Conservation (phyloP, 2,329 filamentous ascomycete genomes). For the Fusarium devonianum region DNA sequence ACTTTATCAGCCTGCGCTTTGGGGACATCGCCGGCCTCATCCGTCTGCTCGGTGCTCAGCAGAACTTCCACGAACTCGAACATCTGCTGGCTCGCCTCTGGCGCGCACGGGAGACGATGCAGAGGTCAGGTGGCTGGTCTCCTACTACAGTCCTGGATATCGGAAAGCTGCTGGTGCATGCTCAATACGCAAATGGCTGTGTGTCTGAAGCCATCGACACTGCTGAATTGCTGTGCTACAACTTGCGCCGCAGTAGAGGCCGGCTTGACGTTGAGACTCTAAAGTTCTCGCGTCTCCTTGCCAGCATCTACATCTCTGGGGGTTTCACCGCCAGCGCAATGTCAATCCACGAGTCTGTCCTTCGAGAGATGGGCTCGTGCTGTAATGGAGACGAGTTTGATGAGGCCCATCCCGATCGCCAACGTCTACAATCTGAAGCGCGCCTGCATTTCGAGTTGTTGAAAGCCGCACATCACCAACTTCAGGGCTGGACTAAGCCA, state of each 20-base stretch:
- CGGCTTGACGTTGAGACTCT: constrained; percentile 39
- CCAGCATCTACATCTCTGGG: constrained; percentile 28
- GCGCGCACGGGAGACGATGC: constrained; percentile 31
- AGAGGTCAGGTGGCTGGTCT: constrained; percentile 33
- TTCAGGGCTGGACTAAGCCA: constrained; percentile 31
- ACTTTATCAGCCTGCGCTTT: constrained; percentile 52
- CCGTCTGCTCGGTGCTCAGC: constrained; percentile 55
- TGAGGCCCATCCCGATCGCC: constrained; percentile 17
- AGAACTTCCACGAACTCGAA: constrained; percentile 56
- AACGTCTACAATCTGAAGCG: constrained; percentile 23
- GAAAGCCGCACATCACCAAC: constrained; percentile 25
- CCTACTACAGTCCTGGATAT: constrained; percentile 33
- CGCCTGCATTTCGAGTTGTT: constrained; percentile 33
- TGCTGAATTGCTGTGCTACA: constrained; percentile 39
- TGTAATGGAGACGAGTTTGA: constrained; percentile 12
- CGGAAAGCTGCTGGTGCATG: constrained; percentile 37
- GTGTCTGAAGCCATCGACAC: constrained; percentile 32
- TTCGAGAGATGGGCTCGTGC: constrained; percentile 35
- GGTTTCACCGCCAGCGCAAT: constrained; percentile 29
- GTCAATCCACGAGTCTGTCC: constrained; percentile 30
- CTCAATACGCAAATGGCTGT: constrained; percentile 26
- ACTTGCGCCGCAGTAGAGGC: constrained; percentile 38
- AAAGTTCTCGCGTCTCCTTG: constrained; percentile 36
- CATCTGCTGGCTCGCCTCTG: constrained; percentile 35
- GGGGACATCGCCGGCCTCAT: constrained; percentile 55